These are phyloP conservation scores for Cordia subcordata DNA, from an alignment of 257 asterid species.

Conservation along the genomic window DNA sequence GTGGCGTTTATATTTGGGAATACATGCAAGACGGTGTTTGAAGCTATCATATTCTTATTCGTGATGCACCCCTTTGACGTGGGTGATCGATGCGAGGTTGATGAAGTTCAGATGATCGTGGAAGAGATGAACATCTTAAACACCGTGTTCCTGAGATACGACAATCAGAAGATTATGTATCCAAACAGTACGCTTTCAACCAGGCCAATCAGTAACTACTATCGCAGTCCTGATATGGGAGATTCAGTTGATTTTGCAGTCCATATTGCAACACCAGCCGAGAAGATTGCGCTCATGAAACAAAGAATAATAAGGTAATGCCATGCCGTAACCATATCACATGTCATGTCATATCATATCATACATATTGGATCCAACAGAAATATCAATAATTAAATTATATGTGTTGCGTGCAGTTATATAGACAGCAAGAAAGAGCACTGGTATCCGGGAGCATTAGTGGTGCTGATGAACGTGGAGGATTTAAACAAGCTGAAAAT, in stretches of 20 bases:
- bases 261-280: conserved; percentile 28
- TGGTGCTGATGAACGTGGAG: conserved; percentile 48
- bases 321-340: background rate
- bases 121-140: conserved; percentile 7
- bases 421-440: conserved; percentile 54
- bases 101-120: conserved; percentile 37
- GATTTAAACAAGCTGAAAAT: conserved; percentile 31
- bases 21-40: conserved; percentile 66
- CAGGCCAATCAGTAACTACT: conserved; percentile 18
- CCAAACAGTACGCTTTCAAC: conserved; percentile 24
- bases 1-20: conserved; percentile 80
- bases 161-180: conserved; percentile 19
- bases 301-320: conserved; percentile 17
- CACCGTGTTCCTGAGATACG: background rate
- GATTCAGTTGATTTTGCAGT: conserved; percentile 17
- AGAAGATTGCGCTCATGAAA: conserved; percentile 21
- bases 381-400: background rate
- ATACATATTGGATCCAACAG: too few species aligned
- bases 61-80: conserved; percentile 81
- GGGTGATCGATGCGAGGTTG: conserved; percentile 77
- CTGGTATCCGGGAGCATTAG: conserved; percentile 56
- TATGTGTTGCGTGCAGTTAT: conserved; percentile 8
- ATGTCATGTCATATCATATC: too few species aligned
- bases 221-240: conserved; percentile 27
- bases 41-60: conserved; percentile 63